A percentile compares a stretch with the other conserved stretches of the same genome.
phyloP scores from a whole-genome alignment of 768 basidiomycete genomes.

The Coprinopsis strossmayeri region DNA sequence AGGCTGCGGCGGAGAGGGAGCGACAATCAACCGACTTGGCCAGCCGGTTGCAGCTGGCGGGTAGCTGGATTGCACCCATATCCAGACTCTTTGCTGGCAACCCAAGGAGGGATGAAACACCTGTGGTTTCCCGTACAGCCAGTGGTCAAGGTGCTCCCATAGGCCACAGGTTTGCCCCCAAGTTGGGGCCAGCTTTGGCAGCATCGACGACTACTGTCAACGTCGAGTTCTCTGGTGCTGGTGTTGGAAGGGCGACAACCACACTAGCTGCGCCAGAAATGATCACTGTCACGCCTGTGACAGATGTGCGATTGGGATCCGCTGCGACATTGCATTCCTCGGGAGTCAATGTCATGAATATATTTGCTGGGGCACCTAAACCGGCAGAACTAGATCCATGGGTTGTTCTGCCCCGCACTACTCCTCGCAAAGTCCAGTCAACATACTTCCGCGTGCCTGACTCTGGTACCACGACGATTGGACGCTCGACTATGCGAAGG shows the following conservation, averaged over 20 bases:
- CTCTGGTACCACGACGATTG: constrained; percentile 18
- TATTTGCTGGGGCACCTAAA: constrained; percentile 86
- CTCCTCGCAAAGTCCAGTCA: constrained; percentile 21
- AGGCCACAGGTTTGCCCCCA: constrained; percentile 55
- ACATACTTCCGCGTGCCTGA: constrained; percentile 9
- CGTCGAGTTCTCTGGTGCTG: constrained; percentile 86
- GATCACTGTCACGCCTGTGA: constrained; percentile 12
- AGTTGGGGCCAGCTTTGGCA: constrained; percentile 76
- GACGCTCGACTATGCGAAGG: constrained; percentile 18
- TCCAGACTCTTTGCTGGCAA: constrained; percentile 63
- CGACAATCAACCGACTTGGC: constrained; percentile 22
- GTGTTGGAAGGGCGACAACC: constrained; percentile 33
- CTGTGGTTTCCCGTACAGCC: constrained; percentile 14
- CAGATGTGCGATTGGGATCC: constrained; percentile 3
- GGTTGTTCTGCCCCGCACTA: constrained; percentile 54
- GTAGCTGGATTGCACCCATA: constrained; percentile 81
- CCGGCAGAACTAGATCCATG: constrained; percentile 54
- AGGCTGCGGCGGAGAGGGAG: constrained; percentile 35
- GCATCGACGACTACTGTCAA: constrained; percentile 92
- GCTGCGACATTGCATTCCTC: constrained; percentile 3
- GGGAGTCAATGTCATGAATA: constrained; percentile 56
- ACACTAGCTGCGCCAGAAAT: constrained; percentile 23
- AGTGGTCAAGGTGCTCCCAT: constrained; percentile 16
- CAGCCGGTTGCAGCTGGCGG: constrained; percentile 22
- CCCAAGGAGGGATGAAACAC: constrained; percentile 18